Conservation (phyloP, 495 filamentous ascomycete species). For the Neurospora tetrasperma region DNA sequence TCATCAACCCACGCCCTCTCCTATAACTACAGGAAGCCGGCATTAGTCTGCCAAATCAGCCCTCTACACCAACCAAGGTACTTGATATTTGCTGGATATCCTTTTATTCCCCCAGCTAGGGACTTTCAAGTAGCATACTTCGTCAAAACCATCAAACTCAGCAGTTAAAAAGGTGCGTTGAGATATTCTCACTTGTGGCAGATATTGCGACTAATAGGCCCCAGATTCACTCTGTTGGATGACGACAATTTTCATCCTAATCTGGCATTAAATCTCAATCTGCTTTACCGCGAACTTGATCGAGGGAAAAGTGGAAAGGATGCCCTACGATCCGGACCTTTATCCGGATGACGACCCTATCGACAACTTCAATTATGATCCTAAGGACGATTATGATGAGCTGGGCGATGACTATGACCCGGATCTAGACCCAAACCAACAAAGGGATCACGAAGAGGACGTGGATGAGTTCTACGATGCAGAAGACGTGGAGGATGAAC, state of each 20-base stretch:
- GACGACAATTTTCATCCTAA: neutral
- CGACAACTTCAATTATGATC: neutral
- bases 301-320: neutral
- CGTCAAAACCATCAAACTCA: neutral
- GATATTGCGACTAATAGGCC: neutral
- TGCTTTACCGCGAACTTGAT: neutral
- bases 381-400: neutral
- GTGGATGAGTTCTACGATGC: neutral
- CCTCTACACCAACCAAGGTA: neutral
- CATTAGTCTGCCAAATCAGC: neutral
- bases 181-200: neutral
- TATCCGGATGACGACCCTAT: conserved; percentile 1
- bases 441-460: neutral
- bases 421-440: neutral
- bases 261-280: neutral
- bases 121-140: neutral
- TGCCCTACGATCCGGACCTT: conserved; percentile 13
- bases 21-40: neutral
- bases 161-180: neutral
- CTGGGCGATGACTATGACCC: neutral
- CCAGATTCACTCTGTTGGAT: neutral
- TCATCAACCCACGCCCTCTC: neutral
- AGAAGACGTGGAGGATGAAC: neutral
- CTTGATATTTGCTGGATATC: neutral
- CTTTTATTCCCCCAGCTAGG: neutral